A percentile compares a stretch with the other conserved stretches of the same genome.
These are phyloP conservation scores for Nakaseomyces kungkrabaensis DNA, from an alignment of 1,139 yeast genomes.

Conservation along the genomic window DNA sequence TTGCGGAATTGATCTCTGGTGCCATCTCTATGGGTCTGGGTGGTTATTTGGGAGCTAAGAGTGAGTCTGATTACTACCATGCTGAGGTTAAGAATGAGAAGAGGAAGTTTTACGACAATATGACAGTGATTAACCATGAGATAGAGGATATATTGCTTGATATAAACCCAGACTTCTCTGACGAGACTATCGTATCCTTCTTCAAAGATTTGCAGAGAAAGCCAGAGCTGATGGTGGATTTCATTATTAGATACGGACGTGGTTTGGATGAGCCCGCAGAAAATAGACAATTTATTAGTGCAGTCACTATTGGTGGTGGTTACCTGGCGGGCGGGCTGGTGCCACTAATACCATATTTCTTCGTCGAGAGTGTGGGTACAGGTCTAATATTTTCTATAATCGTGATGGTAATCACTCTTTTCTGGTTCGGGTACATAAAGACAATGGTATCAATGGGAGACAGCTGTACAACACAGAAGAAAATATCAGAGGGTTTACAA, in stretches of 20 bases:
- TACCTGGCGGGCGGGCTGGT: slow-evolving; percentile 72
- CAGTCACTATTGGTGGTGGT: slow-evolving; percentile 65
- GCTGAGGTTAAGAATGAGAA: slow-evolving; percentile 67
- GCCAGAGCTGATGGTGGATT: slow-evolving; percentile 63
- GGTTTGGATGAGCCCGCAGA: slow-evolving; percentile 80
- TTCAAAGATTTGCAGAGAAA: slow-evolving; percentile 58
- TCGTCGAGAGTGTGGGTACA: slow-evolving; percentile 57
- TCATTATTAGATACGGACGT: slow-evolving; percentile 64
- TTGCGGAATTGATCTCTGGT: slow-evolving; percentile 76
- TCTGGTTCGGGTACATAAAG: slow-evolving; percentile 78
- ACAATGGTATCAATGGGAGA: slow-evolving; percentile 78
- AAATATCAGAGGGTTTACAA: slow-evolving; percentile 71
- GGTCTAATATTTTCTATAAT: slow-evolving; percentile 70
- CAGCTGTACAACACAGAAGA: slow-evolving; percentile 52
- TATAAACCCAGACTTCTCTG: slow-evolving; percentile 46
- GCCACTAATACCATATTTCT: slow-evolving; percentile 70
- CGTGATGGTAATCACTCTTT: slow-evolving; percentile 78
- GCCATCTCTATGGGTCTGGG: slow-evolving; percentile 84
- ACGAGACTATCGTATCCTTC: slow-evolving; percentile 54
- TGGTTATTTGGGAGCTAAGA: slow-evolving; percentile 70
- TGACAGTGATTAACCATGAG: slow-evolving; percentile 47
- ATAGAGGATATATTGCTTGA: slow-evolving; percentile 64
- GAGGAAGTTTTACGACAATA: slow-evolving; percentile 54
- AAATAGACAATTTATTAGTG: slow-evolving; percentile 65
- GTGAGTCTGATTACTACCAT: slow-evolving; percentile 63